These are phyloP conservation scores for Lyophyllum shimeji DNA, from an alignment of 768 basidiomycete species.

Conservation along the genomic window DNA sequence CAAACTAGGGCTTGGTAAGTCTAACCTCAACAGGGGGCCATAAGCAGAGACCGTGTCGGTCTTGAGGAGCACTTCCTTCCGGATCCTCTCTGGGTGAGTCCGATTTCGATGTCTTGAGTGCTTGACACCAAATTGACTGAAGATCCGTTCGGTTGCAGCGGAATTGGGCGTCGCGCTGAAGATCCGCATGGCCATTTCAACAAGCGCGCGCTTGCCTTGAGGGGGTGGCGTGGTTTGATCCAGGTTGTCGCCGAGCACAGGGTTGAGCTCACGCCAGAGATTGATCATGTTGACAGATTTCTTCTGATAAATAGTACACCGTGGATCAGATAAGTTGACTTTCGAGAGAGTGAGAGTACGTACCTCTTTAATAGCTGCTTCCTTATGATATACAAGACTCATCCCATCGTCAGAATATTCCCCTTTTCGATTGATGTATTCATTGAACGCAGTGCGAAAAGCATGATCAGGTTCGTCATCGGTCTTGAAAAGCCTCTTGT, in stretches of 20 bases:
- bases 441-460: slow-evolving; percentile 9
- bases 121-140: slow-evolving; percentile 23
- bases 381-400: slow-evolving; percentile 5
- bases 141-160: slow-evolving; percentile 24
- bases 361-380: slow-evolving; percentile 8
- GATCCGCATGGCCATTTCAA: slow-evolving; percentile 21
- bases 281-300: slow-evolving; percentile 5
- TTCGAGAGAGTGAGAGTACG: background rate
- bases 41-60: background rate
- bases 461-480: background rate
- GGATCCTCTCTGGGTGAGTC: background rate
- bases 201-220: slow-evolving; percentile 13
- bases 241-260: background rate
- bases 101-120: slow-evolving; percentile 19
- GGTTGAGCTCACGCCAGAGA: slow-evolving; percentile 10
- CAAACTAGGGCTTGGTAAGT: too few species aligned
- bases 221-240: background rate
- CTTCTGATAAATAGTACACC: background rate
- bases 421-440: slow-evolving; percentile 4
- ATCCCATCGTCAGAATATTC: slow-evolving; percentile 17
- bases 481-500: slow-evolving; percentile 7
- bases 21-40: too few species aligned
- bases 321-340: background rate
- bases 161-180: slow-evolving; percentile 25
- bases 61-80: background rate